These are phyloP conservation scores for Athelia psychrophila DNA, from an alignment of 1,284 basidiomycete genomes.

Conservation along the genomic window DNA sequence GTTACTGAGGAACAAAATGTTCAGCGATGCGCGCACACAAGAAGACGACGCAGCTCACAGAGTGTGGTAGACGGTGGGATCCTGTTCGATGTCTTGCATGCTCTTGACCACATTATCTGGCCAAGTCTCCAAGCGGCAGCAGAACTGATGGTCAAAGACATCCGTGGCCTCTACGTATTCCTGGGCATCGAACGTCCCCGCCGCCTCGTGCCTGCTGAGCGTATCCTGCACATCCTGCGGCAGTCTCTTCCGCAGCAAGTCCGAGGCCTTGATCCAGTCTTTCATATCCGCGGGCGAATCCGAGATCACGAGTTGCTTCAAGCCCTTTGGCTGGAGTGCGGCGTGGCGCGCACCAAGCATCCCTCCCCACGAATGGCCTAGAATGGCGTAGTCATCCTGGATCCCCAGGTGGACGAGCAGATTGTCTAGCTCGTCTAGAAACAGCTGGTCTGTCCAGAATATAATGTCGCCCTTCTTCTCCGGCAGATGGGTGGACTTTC, in stretches of 20 bases:
- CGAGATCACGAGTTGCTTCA: slow-evolving; percentile 38
- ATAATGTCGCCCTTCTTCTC: slow-evolving; percentile 29
- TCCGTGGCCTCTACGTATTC: slow-evolving; percentile 45
- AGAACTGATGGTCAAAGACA: slow-evolving; percentile 39
- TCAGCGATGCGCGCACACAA: neutral
- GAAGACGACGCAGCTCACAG: slow-evolving; percentile 34
- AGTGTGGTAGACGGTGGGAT: slow-evolving; percentile 47
- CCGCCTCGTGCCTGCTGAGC: slow-evolving; percentile 44
- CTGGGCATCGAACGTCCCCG: slow-evolving; percentile 38
- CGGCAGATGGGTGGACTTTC: slow-evolving; percentile 43
- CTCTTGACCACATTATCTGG: slow-evolving; percentile 30
- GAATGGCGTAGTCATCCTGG: slow-evolving; percentile 31
- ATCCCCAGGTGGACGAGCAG: slow-evolving; percentile 38
- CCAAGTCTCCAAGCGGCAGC: slow-evolving; percentile 44
- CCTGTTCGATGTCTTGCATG: slow-evolving; percentile 30
- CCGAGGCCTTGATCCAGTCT: slow-evolving; percentile 34
- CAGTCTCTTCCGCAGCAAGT: slow-evolving; percentile 30
- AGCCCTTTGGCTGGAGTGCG: slow-evolving; percentile 33
- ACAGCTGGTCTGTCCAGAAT: slow-evolving; percentile 45
- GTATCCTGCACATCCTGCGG: slow-evolving; percentile 40
- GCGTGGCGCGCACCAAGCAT: slow-evolving; percentile 41
- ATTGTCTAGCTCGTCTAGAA: slow-evolving; percentile 44
- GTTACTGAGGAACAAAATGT: slow-evolving; percentile 31
- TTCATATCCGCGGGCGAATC: slow-evolving; percentile 37
- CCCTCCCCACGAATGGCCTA: slow-evolving; percentile 52